A percentile compares a stretch with the other conserved stretches of the same genome.
phyloP scores from a whole-genome alignment of 306 rosid species.

The Glycine latifolia region DNA sequence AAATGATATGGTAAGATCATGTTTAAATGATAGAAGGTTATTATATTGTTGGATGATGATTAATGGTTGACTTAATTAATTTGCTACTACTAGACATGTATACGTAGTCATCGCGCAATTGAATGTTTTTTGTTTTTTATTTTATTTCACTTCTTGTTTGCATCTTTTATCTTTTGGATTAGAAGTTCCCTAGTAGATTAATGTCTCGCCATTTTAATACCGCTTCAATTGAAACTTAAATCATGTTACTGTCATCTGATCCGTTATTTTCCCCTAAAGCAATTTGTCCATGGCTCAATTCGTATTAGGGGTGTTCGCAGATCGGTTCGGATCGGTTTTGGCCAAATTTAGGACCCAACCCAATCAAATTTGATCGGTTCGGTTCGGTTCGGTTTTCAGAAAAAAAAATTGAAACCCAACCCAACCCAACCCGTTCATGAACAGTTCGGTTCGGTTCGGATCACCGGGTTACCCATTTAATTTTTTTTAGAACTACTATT shows the following conservation, averaged over 20 bases:
- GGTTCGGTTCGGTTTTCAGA: too few relatives aligned
- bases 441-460: too few relatives aligned
- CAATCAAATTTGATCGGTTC: too few relatives aligned
- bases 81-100: neutral
- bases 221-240: neutral
- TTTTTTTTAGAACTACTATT: too few relatives aligned
- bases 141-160: neutral
- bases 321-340: too few relatives aligned
- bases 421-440: too few relatives aligned
- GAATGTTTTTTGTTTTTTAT: neutral
- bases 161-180: neutral
- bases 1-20: constrained; percentile 44
- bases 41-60: neutral
- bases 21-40: constrained; percentile 3
- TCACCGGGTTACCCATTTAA: too few relatives aligned
- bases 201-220: constrained; percentile 15
- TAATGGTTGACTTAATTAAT: constrained; percentile 13
- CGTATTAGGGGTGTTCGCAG: too few relatives aligned
- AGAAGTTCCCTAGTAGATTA: neutral
- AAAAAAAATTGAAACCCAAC: too few relatives aligned
- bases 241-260: neutral
- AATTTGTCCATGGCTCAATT: neutral
- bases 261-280: neutral
- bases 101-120: neutral
- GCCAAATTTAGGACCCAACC: too few relatives aligned